Evolutionary conservation across 2,329 filamentous ascomycete genomes (phyloP).

Genomic region (Tolypocladium cylindrosporum): DNA sequence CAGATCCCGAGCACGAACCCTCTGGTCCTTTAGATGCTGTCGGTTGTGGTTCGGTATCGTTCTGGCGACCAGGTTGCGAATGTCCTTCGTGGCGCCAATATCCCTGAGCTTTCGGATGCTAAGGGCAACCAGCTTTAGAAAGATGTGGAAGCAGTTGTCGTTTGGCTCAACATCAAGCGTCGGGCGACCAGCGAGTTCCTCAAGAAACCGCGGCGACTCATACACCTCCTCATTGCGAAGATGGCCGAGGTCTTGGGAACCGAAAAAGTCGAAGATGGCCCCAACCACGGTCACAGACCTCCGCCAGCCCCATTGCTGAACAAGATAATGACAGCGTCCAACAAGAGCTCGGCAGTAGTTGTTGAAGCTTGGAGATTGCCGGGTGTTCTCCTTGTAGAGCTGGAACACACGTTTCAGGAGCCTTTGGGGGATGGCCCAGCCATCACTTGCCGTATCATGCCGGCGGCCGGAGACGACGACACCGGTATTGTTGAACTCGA

Average conservation of each 20-base stretch:
- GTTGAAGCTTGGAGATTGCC: conserved; percentile 53
- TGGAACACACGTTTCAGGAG: conserved; percentile 47
- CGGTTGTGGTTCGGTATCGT: conserved; percentile 57
- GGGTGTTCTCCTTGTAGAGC: conserved; percentile 43
- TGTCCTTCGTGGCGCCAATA: conserved; percentile 41
- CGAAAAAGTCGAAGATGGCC: conserved; percentile 59
- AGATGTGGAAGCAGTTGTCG: conserved; percentile 58
- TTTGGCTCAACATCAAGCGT: conserved; percentile 39
- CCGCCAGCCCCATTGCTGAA: conserved; percentile 57
- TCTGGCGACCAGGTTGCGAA: conserved; percentile 50
- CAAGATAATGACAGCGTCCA: conserved; percentile 51
- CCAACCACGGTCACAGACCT: conserved; percentile 48
- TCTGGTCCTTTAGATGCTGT: conserved; percentile 53
- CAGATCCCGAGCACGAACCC: conserved; percentile 48
- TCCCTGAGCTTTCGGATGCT: conserved; percentile 41
- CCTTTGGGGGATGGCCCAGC: conserved; percentile 50
- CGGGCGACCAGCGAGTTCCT: conserved; percentile 37
- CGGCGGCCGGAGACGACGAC: conserved; percentile 28
- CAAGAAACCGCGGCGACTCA: conserved; percentile 50
- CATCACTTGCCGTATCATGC: conserved; percentile 30
- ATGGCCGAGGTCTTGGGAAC: conserved; percentile 49
- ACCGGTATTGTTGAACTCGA: conserved; percentile 48
- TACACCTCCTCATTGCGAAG: conserved; percentile 55
- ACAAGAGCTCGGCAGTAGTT: conserved; percentile 52
- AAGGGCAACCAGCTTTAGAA: conserved; percentile 53